A percentile compares a stretch with the other conserved stretches of the same genome.
These are phyloP conservation scores for Rhinocladiella similis DNA, from an alignment of 2,329 filamentous ascomycete species.

Conservation along the genomic window DNA sequence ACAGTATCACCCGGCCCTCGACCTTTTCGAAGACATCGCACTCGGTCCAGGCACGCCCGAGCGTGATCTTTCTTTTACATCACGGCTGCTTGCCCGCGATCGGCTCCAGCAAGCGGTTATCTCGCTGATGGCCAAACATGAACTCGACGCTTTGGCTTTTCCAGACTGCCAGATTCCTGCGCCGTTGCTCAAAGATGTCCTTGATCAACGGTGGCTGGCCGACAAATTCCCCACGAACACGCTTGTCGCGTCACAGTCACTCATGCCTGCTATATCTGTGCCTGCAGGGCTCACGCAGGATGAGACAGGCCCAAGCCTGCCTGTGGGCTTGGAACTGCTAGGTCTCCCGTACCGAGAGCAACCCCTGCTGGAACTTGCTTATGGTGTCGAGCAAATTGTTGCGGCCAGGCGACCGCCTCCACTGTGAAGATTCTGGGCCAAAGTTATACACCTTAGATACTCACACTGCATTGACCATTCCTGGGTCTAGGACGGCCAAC, in stretches of 20 bases:
- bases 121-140: conserved; percentile 4
- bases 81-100: conserved; percentile 7
- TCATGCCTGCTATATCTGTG: conserved; percentile 12
- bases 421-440: background rate
- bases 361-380: conserved; percentile 8
- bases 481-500: too few relatives aligned
- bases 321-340: conserved; percentile 11
- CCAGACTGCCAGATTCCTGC: conserved; percentile 14
- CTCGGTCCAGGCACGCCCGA: conserved; percentile 4
- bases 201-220: conserved; percentile 6
- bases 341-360: conserved; percentile 9
- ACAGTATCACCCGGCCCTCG: conserved; percentile 12
- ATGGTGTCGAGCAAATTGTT: conserved; percentile 12
- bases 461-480: too few relatives aligned
- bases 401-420: conserved; percentile 8
- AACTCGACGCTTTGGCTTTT: conserved; percentile 14
- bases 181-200: conserved; percentile 12
- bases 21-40: conserved; percentile 17
- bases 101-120: conserved; percentile 10
- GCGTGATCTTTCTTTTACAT: conserved; percentile 7
- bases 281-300: conserved; percentile 12
- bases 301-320: background rate
- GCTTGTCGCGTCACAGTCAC: conserved; percentile 5
- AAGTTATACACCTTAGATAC: background rate
- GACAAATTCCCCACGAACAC: conserved; percentile 15